These are phyloP conservation scores for Penicillium lividum DNA, from an alignment of 495 filamentous ascomycete genomes.

Conservation along the genomic window DNA sequence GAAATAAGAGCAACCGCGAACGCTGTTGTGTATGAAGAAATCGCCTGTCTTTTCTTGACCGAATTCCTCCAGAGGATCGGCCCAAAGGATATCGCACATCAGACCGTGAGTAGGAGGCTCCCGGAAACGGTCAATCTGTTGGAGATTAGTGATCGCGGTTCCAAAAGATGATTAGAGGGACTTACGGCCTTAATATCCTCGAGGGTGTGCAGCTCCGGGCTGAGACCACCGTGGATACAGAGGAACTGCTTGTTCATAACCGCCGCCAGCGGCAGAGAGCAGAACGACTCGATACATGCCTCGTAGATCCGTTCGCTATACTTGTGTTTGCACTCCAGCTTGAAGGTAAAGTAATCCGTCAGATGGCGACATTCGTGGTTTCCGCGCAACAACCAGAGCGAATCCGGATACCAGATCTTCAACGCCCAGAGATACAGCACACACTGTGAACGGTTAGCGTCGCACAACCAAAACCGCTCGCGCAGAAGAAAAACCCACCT, in stretches of 20 bases:
- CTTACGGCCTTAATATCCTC: constrained; percentile 87
- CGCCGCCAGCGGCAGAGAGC: constrained; percentile 86
- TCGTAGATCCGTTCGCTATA: constrained; percentile 96
- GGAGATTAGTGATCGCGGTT: neutral
- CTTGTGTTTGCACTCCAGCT: constrained; percentile 98
- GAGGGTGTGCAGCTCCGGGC: constrained; percentile 91
- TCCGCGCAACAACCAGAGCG: constrained; percentile 92
- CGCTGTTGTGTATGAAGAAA: constrained; percentile 97
- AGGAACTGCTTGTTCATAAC: constrained; percentile 99
- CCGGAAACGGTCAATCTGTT: constrained; percentile 92
- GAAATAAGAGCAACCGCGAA: constrained; percentile 98
- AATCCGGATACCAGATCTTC: constrained; percentile 99
- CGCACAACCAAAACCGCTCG: neutral
- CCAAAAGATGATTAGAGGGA: neutral
- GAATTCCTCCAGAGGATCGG: constrained; percentile 98
- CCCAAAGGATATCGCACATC: constrained; percentile 99
- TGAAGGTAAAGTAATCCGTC: constrained; percentile 99
- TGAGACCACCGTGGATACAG: constrained; percentile 96
- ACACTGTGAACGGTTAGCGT: constrained; percentile 54
- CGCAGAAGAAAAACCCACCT: constrained; percentile 51
- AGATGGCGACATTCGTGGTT: constrained; percentile 99
- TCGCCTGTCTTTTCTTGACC: constrained; percentile 97
- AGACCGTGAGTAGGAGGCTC: constrained; percentile 96
- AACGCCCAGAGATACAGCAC: constrained; percentile 96
- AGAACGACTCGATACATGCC: constrained; percentile 98